Base-by-base conservation (phyloP, 768 basidiomycete species). In the Termitomyces sp. region DNA sequence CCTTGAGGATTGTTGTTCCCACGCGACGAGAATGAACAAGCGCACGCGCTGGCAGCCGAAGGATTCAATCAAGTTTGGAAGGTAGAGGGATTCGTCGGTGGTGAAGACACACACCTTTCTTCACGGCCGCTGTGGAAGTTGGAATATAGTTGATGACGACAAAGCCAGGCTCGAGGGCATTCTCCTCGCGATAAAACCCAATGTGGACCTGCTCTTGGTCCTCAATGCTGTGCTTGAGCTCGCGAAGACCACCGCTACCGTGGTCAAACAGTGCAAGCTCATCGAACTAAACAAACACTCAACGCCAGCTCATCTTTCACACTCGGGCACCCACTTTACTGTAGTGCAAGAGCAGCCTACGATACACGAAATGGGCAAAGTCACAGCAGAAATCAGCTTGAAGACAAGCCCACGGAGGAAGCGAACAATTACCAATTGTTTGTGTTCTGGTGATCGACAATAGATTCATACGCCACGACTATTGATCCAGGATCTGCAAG, bases 21-120 rank as follows among this genome's bases (percentile, higher is more conserved):
- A 82, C 66, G 9, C 79, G 74, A 54, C 80, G 74, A 13, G 81
- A 78, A 63, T 81, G 77, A 10, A 81, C 79, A 33, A 81, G 70
- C 4, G 75, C 75, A 40, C 77, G 73, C 14, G 81, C 82, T 81
- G 58, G 30, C 53, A 55, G 30, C 56, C 61, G 49, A 30, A 60
- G 57, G 20, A 57, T 43, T 8, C n/a, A 63, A 61, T 61, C 47
- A 28, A 50, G 36, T 43, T 30, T 36, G 5, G 43, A 46, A 40
- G 38, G 32, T 28, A 46, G 50, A 38, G 54, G 52, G 18, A 46
- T 46, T 40, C 50, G 38, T 50, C 52, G 49, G 43, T 53, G 23
- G 26, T 30, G 38, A 18, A 55, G 62, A 51, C 69, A 48, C 69
- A 48, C 57, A 74, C 71, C 73, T 65, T 71, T 69, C 60, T 68